Evolutionary conservation across 2,329 filamentous ascomycete genomes (phyloP), one percentile per base, ranked within the genome.

Genomic region (Aspergillus tubingensis): DNA sequence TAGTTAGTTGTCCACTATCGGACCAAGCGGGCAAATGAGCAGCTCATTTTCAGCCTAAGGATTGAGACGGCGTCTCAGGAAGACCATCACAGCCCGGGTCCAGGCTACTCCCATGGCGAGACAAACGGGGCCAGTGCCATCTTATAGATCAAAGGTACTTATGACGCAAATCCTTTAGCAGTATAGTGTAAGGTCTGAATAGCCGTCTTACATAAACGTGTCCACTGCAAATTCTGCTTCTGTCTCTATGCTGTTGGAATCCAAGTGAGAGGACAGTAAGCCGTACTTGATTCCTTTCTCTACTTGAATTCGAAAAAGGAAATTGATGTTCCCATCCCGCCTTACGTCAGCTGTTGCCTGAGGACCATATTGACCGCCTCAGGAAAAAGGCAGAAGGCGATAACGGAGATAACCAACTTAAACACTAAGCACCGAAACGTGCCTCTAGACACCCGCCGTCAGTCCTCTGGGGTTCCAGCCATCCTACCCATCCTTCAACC

Each of bases 391-490:
- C 32, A 36, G 19, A 44, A 58, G 62, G 64, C 55, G 62, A 65
- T 65, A 65, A 65, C 64, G 64, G 64, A 65, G 62, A 64, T 65
- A 65, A 61, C 30, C n/a, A 30, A 43, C 36, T 25, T 21, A 38
- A 54, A 59, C 60, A 62, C 57, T 62, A 59, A 62, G 57, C 60
- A 59, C 19, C 11, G 19, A 25, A 38, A 55, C 53, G 52, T 39
- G 11, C 54, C 43, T 49, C 32, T 36, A 36, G 32, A 36, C 32
- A 36, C 32, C 23, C 47, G n/a, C 17, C 47, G 23, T 50, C 25
- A 11, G 11, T 49, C 47, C 13, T 27, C 6, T 61, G 55, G 51
- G 54, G 36, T 23, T 30, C 38, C 30, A 32, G 8, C 47, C 30
- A 32, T 57, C 15, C 30, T 50, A 44, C 23, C 23, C 19, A 25